Evolutionary conservation across 352 stramenopile species (phyloP).

Genomic region (Phytophthora pisi): DNA sequence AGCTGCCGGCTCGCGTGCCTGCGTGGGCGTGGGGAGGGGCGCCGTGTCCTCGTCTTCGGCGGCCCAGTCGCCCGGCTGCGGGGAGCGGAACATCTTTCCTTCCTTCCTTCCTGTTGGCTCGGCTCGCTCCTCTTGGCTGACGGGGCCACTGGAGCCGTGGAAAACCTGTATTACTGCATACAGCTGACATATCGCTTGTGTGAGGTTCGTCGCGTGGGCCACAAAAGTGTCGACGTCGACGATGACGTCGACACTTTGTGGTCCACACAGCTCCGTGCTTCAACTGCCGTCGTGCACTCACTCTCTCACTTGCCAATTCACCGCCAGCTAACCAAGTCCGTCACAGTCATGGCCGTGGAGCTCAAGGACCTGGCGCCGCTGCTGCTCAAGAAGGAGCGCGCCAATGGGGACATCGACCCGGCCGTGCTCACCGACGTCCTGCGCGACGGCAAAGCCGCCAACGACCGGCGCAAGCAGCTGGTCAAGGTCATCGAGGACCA

Average conservation of each 20-base stretch:
- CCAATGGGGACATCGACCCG: constrained; percentile 51
- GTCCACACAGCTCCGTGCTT: not conserved
- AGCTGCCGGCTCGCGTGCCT: not conserved
- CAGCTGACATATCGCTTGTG: too few relatives aligned
- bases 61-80: constrained; percentile 75
- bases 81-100: constrained; percentile 70
- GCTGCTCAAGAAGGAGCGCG: constrained; percentile 63
- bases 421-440: constrained; percentile 44
- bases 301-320: constrained; percentile 22
- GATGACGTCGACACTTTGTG: too few relatives aligned
- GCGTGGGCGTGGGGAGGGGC: constrained; percentile 18
- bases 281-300: not conserved
- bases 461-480: constrained; percentile 52
- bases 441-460: constrained; percentile 31
- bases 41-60: constrained; percentile 70
- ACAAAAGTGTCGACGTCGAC: too few relatives aligned
- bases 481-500: constrained; percentile 40
- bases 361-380: constrained; percentile 66
- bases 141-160: too few relatives aligned
- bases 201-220: too few relatives aligned
- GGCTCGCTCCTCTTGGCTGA: not conserved
- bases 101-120: not conserved
- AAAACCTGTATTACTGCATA: too few relatives aligned
- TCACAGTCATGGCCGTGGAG: constrained; percentile 33
- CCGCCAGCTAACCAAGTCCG: not conserved